phyloP scores from a whole-genome alignment of 768 basidiomycete species.

The Lepiota venenata region DNA sequence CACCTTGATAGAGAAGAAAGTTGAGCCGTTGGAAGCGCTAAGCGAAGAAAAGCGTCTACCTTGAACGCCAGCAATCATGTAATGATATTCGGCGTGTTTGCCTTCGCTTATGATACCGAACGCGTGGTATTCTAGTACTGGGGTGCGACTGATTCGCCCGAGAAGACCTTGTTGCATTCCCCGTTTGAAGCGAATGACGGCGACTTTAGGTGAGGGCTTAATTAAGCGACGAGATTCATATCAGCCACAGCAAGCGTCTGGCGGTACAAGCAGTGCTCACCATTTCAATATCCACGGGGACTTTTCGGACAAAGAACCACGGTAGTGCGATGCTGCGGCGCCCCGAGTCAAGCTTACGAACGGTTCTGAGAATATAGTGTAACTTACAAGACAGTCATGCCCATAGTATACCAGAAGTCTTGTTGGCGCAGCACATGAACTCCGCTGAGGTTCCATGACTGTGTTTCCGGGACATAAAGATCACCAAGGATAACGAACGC shows the following conservation, averaged over 20 bases:
- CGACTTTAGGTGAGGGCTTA: slow-evolving; percentile 77
- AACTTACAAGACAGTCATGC: slow-evolving; percentile 71
- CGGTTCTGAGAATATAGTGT: not conserved
- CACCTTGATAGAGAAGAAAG: slow-evolving; percentile 35
- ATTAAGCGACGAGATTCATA: slow-evolving; percentile 12
- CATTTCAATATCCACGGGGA: slow-evolving; percentile 70
- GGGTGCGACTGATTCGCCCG: slow-evolving; percentile 67
- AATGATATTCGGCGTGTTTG: slow-evolving; percentile 70
- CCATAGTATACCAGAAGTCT: slow-evolving; percentile 73
- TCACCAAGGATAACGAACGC: slow-evolving; percentile 65
- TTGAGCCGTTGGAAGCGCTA: not conserved
- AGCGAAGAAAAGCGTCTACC: slow-evolving; percentile 23
- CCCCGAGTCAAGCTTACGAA: slow-evolving; percentile 13
- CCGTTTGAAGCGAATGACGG: slow-evolving; percentile 73
- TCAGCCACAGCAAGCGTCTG: not conserved
- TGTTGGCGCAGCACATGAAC: slow-evolving; percentile 59
- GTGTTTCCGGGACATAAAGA: slow-evolving; percentile 52
- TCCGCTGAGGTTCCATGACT: slow-evolving; percentile 55
- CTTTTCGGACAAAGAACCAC: slow-evolving; percentile 74
- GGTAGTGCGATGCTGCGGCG: slow-evolving; percentile 59
- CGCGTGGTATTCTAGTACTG: slow-evolving; percentile 80
- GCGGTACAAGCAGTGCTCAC: slow-evolving; percentile 36
- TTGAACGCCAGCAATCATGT: slow-evolving; percentile 80
- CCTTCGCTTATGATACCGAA: slow-evolving; percentile 81
- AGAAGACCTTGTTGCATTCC: slow-evolving; percentile 85